Conservation (phyloP, 768 basidiomycete genomes). For the Agaricus blazei region DNA sequence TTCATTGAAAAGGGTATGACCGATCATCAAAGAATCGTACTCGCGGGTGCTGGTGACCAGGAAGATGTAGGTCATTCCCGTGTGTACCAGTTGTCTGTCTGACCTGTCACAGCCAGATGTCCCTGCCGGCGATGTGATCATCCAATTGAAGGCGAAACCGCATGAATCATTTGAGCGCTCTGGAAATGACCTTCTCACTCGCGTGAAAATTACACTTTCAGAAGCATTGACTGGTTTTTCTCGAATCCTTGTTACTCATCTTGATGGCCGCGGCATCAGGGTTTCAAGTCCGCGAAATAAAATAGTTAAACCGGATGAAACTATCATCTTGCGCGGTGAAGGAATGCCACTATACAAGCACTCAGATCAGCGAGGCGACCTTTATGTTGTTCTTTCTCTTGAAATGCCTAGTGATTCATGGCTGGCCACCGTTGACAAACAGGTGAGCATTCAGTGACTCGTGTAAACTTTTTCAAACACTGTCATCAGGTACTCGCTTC, state of each 20-base stretch:
- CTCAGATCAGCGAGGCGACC: conserved; percentile 66
- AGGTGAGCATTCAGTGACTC: conserved; percentile 31
- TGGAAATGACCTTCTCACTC: conserved; percentile 75
- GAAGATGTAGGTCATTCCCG: conserved; percentile 48
- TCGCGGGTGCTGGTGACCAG: conserved; percentile 92
- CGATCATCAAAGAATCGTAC: conserved; percentile 77
- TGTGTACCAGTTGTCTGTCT: not conserved
- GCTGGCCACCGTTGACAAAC: conserved; percentile 58
- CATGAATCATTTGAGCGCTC: conserved; percentile 84
- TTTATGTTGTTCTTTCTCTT: conserved; percentile 77
- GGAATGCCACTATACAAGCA: conserved; percentile 83
- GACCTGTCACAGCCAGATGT: conserved; percentile 59
- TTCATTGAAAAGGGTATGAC: conserved; percentile 84
- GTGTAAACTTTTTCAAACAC: not conserved
- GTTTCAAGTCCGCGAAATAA: conserved; percentile 71
- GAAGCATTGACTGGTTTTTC: conserved; percentile 96
- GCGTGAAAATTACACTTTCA: conserved; percentile 82
- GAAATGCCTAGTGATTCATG: conserved; percentile 86
- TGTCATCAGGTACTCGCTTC: conserved; percentile 50
- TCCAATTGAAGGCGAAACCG: conserved; percentile 59
- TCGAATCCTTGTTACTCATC: conserved; percentile 82
- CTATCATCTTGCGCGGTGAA: conserved; percentile 74
- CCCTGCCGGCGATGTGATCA: conserved; percentile 88
- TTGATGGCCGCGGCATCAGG: conserved; percentile 89
- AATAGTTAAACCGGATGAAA: conserved; percentile 69